Evolutionary conservation across 2,329 filamentous ascomycete species (phyloP).

Genomic region (Penicillium sp.): DNA sequence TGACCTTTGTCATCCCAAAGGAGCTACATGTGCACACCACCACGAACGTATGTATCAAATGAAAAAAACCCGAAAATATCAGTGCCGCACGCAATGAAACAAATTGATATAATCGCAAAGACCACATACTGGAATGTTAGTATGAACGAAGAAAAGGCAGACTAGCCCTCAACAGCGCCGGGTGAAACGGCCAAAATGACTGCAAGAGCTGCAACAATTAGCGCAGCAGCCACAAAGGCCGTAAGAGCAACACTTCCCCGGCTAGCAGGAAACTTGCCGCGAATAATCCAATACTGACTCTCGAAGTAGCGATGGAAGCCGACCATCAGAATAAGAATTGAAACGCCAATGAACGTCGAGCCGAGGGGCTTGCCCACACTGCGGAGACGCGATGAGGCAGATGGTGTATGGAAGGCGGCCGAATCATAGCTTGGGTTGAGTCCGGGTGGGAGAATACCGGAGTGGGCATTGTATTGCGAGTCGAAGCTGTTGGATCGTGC

Average conservation of each 20-base stretch:
- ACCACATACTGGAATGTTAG: neutral
- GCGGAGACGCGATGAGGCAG: constrained; percentile 40
- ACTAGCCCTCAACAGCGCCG: constrained; percentile 33
- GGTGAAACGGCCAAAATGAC: constrained; percentile 61
- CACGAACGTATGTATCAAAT: neutral
- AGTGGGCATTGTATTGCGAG: neutral
- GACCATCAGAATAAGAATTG: constrained; percentile 61
- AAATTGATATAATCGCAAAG: neutral
- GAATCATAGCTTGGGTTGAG: constrained; percentile 20
- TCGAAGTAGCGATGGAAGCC: constrained; percentile 69
- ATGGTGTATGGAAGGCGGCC: constrained; percentile 16
- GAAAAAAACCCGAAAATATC: neutral
- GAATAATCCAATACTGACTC: constrained; percentile 66
- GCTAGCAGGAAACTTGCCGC: constrained; percentile 67
- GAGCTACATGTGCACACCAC: neutral
- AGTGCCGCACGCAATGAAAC: constrained; percentile 4
- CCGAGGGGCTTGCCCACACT: constrained; percentile 63
- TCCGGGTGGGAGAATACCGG: constrained; percentile 19
- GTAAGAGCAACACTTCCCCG: constrained; percentile 64
- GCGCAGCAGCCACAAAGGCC: constrained; percentile 54
- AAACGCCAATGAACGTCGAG: constrained; percentile 64
- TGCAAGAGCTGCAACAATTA: constrained; percentile 62
- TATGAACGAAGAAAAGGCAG: neutral
- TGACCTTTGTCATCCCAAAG: neutral
- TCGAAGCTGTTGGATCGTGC: constrained; percentile 5